These are phyloP conservation scores for Monosporascus ibericus DNA, from an alignment of 2,329 filamentous ascomycete genomes.

Conservation along the genomic window DNA sequence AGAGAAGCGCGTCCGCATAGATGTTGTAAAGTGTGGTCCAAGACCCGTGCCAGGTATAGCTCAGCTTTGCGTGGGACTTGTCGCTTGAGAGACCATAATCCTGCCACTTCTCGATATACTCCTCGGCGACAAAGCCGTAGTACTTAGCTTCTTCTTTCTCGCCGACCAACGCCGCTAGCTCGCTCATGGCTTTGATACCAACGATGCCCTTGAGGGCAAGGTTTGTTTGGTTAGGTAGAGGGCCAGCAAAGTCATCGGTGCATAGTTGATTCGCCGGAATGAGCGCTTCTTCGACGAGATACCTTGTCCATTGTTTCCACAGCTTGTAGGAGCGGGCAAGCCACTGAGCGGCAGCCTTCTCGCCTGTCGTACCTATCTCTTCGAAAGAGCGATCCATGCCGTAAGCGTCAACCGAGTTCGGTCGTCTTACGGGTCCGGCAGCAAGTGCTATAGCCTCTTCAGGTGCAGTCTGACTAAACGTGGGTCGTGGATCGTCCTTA, in stretches of 20 bases:
- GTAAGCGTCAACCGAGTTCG: conserved; percentile 17
- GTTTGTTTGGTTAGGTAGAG: conserved; percentile 69
- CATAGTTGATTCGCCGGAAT: conserved; percentile 67
- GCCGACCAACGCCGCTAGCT: conserved; percentile 55
- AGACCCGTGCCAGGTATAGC: conserved; percentile 75
- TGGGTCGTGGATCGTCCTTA: conserved; percentile 51
- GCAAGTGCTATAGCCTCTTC: conserved; percentile 9
- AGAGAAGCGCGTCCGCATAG: conserved; percentile 69
- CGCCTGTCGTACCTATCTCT: conserved; percentile 37
- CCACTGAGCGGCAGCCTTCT: conserved; percentile 34
- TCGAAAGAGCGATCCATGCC: conserved; percentile 59
- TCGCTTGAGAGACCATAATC: conserved; percentile 64
- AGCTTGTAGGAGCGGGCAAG: conserved; percentile 52
- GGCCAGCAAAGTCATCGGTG: conserved; percentile 74
- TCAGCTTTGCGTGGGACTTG: conserved; percentile 66
- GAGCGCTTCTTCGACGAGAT: conserved; percentile 64
- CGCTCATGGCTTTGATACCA: conserved; percentile 72
- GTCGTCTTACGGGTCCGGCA: conserved; percentile 8
- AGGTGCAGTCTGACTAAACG: conserved; percentile 47
- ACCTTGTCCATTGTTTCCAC: conserved; percentile 73
- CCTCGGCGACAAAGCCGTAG: conserved; percentile 57
- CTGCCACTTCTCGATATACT: conserved; percentile 68
- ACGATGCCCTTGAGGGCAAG: conserved; percentile 72
- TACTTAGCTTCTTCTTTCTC: conserved; percentile 52
- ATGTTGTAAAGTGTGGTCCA: conserved; percentile 80